Evolutionary conservation across 2,329 filamentous ascomycete species (phyloP).

Genomic region (Colletotrichum tropicicola): DNA sequence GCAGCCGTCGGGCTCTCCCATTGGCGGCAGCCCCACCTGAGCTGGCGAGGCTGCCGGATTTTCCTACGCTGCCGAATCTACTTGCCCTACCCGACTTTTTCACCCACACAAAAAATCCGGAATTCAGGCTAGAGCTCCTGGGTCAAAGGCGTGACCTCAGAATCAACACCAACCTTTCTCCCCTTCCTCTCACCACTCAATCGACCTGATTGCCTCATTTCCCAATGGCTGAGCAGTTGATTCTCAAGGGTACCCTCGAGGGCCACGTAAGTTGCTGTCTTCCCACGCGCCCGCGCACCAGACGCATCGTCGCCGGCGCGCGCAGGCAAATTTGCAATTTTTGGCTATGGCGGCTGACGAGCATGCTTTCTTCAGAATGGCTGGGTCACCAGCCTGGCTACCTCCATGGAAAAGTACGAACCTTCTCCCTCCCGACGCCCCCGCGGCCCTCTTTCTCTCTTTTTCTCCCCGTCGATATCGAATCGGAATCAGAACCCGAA

Average conservation of each 20-base stretch:
- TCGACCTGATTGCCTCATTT: slow-evolving; percentile 52
- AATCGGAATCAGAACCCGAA: slow-evolving; percentile 22
- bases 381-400: slow-evolving; percentile 99
- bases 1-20: neutral
- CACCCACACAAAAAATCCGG: slow-evolving; percentile 62
- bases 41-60: slow-evolving; percentile 10
- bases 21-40: slow-evolving; percentile 16
- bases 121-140: slow-evolving; percentile 38
- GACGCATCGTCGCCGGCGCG: slow-evolving; percentile 34
- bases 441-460: no score
- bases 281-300: slow-evolving; percentile 32
- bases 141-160: slow-evolving; percentile 34
- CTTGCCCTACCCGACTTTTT: slow-evolving; percentile 35
- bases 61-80: neutral
- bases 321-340: no score
- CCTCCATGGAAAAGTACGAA: slow-evolving; percentile 96
- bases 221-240: slow-evolving; percentile 90
- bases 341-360: slow-evolving; percentile 23
- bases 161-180: slow-evolving; percentile 42
- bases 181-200: slow-evolving; percentile 46
- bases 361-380: slow-evolving; percentile 69
- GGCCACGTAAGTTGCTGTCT: slow-evolving; percentile 77
- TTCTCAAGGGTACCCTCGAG: slow-evolving; percentile 96
- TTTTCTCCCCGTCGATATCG: neutral
- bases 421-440: neutral